Base-by-base conservation (phyloP, 75 land plant genomes). In the Adiantum capillusveneris region DNA sequence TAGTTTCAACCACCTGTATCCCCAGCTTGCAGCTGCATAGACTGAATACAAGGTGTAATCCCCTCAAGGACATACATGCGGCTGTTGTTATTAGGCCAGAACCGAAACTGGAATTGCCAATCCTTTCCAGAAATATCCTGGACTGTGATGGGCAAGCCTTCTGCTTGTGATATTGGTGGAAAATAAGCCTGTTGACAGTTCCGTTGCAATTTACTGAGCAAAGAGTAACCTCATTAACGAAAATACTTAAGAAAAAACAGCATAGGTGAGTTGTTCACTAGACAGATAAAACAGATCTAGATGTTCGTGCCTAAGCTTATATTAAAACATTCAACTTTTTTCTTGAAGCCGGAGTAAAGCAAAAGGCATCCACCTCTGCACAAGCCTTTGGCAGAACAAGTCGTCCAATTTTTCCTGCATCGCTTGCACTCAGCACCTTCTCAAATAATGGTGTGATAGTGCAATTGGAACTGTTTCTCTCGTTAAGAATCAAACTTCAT, bases 381-480 rank as follows among this genome's bases (percentile, higher is more conserved):
- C 93, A 90, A 57, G 96, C 96, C 75, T 90, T 90, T 2, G 96
- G 96, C 43, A 90, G 93, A 63, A 90, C 96, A 43, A 90, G 71
- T 21, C 96, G 83, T 45, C 96, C 96, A 63, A 90, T 87, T 16
- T 88, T 73, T 16, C 96, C 96, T 44, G 96, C 93, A 75, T 90
- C 96, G 79, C 96, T 90, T 18, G 93, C 93, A 87, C 96, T 90
- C 25, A 90, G 60, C 60, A 82, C 74, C 74, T 90, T 90, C 74
- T 90, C 88, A 75, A 90, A 90, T 58, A 90, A 59, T 24, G 92
- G 93, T 25, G 83, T 84, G 54, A 90, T 77, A 3, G 76, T 81
- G 26, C 83, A 74, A 59, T 90, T 88, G 30, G 83, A 75, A 42
- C 93, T 90, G 67, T 22, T 16, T 25, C 44, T 18, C 5, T 6